Percentiles rank a stretch among this genome's conserved stretches.
Evolutionary conservation across 176 grass and related monocot genomes (phyloP).

Genomic region (Musa acuminata): DNA sequence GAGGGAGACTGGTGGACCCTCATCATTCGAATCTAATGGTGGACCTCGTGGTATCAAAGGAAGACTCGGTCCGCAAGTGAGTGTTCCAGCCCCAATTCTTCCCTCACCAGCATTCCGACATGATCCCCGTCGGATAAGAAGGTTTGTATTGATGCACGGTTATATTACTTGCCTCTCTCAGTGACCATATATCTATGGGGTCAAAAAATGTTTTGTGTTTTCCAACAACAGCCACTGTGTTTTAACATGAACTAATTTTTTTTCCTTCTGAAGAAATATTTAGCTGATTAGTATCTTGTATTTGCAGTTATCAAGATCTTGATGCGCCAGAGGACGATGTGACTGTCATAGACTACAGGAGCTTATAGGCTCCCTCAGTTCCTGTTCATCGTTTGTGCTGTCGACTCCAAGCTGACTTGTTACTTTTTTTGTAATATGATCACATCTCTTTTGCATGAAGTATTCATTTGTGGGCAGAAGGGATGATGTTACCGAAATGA

Average conservation of each 20-base stretch:
- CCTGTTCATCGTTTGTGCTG: background rate
- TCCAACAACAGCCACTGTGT: too few relatives aligned
- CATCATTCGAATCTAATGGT: constrained; percentile 50
- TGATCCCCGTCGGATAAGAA: constrained; percentile 83
- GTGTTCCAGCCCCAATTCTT: constrained; percentile 46
- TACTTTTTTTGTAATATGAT: background rate
- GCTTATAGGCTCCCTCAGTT: constrained; percentile 1
- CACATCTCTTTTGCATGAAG: background rate
- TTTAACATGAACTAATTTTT: too few relatives aligned
- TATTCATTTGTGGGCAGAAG: background rate
- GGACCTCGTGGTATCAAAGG: constrained; percentile 41
- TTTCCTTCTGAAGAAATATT: background rate
- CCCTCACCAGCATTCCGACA: constrained; percentile 71
- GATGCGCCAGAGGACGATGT: constrained; percentile 20
- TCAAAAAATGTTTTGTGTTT: background rate
- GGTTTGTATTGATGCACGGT: constrained; percentile 27
- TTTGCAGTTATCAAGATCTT: constrained; percentile 18
- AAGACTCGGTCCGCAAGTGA: constrained; percentile 47
- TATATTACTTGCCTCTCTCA: background rate
- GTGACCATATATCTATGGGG: too few relatives aligned
- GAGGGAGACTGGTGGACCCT: constrained; percentile 61
- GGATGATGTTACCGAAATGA: background rate
- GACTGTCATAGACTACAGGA: constrained; percentile 15
- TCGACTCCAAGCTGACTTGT: background rate
- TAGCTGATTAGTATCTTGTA: background rate